Evolutionary conservation across 1,284 basidiomycete species (phyloP), one percentile per base, ranked within the genome.

Genomic region (Wolfiporia cocos): DNA sequence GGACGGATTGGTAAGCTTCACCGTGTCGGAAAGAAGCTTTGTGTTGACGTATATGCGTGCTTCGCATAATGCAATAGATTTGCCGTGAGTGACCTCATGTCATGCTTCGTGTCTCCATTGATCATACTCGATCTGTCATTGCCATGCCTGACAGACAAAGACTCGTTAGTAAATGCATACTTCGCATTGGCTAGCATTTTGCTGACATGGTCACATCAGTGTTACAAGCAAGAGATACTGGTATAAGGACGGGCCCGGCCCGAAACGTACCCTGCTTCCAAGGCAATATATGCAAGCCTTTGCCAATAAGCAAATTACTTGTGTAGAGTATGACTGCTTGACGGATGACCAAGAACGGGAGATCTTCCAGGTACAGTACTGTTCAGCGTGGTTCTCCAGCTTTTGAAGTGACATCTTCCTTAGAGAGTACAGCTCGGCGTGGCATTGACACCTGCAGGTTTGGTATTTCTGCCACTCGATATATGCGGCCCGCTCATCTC

Each of bases 301-400:
- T 46, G 67, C 71, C 6, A 78, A 74, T 50, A 84, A 84, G 56
- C 83, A 86, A 47, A 71, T 87, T 23, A 76, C 79, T 0, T 87
- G 85, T 53, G 72, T 86, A 9, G 81, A 87, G 53, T 87, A 85
- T 48, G 68, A 76, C 32, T 74, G 76, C 23, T 65, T 88, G 9
- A 64, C 59, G 0, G 76, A 78, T 45, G 64, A 69, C 11, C 74
- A 80, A 39, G 82, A 86, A 49, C 67, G 83, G 31, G 85, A 88
- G 49, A 84, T 88, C 12, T 88, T 88, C 62, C 79, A 84, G 62
- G 81, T 80, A 14, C 14, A 14, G 9, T 28, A 42, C 35, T 62
- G 43, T 18, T 24, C 9, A n/a, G n/a, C 36, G 14, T 37, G 10
- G 14, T 39, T 26, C 4, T 35, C 5, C 19, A 14, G 5, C 37